Conservation (phyloP, 495 filamentous ascomycete genomes). For the Penicillium antarcticum region DNA sequence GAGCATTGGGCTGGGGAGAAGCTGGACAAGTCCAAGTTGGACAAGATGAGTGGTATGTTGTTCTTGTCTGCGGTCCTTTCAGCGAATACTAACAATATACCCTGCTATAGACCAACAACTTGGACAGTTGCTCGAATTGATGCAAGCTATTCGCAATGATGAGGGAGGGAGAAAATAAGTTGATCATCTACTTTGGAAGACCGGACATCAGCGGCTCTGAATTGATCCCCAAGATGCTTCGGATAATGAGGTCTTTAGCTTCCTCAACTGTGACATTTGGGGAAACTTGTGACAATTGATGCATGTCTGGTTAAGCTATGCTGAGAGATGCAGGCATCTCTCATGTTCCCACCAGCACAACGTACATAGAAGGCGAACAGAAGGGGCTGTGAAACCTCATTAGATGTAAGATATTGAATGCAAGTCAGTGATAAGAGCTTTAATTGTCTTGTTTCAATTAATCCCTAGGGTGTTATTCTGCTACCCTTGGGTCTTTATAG, state of each 20-base stretch:
- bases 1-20: constrained; percentile 76
- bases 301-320: not conserved
- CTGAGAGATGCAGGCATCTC: constrained; percentile 21
- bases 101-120: constrained; percentile 75
- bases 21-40: constrained; percentile 72
- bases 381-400: not conserved
- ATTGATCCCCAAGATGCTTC: not conserved
- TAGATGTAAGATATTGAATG: not conserved
- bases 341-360: not conserved
- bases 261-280: not conserved
- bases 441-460: not conserved
- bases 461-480: not conserved
- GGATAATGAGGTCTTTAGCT: not conserved
- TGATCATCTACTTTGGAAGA: not conserved
- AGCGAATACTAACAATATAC: constrained; percentile 5
- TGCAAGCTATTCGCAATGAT: constrained; percentile 70
- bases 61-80: constrained; percentile 6
- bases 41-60: constrained; percentile 89
- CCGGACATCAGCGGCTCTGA: too few relatives aligned
- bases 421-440: too few relatives aligned
- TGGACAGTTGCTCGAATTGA: constrained; percentile 89
- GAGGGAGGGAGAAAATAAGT: constrained; percentile 19
- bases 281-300: not conserved
- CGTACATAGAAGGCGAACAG: constrained; percentile 17
- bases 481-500: too few relatives aligned